Evolutionary conservation across 2,329 filamentous ascomycete species (phyloP), one percentile per base, ranked within the genome.

Genomic region (Madurella fahalii): DNA sequence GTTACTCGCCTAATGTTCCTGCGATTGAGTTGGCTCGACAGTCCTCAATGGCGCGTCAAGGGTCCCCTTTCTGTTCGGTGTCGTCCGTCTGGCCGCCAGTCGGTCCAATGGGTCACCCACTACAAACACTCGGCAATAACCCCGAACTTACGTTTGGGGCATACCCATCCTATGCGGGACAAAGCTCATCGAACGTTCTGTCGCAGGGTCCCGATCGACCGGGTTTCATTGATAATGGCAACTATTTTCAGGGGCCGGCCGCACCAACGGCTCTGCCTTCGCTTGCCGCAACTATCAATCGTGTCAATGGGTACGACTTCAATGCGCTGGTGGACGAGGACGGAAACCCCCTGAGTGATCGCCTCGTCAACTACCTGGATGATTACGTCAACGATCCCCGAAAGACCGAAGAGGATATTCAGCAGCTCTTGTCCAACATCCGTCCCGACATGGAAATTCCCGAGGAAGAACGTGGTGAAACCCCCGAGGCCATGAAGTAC

Each of bases 401-500:
- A 34, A 67, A 74, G 50, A 73, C 69, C 1, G 69, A 79, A n/a
- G 78, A 87, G 55, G 86, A 91, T 63, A 81, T 93, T 53, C 81
- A 87, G 59, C 77, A 84, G 25, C 71, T 93, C 4, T 72, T 93
- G 11, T 77, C 84, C 43, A 90, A 89, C 57, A 91, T 92, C 59
- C 78, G 84, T 18, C 85, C 87, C 0, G 89, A 92, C 63, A 78
- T 83, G 64, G 83, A 87, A 7, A 77, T 86, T 12, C 75, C 80
- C 0, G 74, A 77, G 30, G 78, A 85, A 52, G 77, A 84, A 49
- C 80, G 86, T 15, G 83, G 87, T 54, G 81, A 81, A 20, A 90
- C 87, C 0, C 90, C 90, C 0, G 77, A 80, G 41, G 85, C 79
- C 1, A 80, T 96, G 65, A 82, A 77, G 55, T 84, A 82, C 54